A percentile compares a stretch with the other conserved stretches of the same genome.
phyloP scores from a whole-genome alignment of 148 eudicot genomes.

The Nepenthes mirabilis region DNA sequence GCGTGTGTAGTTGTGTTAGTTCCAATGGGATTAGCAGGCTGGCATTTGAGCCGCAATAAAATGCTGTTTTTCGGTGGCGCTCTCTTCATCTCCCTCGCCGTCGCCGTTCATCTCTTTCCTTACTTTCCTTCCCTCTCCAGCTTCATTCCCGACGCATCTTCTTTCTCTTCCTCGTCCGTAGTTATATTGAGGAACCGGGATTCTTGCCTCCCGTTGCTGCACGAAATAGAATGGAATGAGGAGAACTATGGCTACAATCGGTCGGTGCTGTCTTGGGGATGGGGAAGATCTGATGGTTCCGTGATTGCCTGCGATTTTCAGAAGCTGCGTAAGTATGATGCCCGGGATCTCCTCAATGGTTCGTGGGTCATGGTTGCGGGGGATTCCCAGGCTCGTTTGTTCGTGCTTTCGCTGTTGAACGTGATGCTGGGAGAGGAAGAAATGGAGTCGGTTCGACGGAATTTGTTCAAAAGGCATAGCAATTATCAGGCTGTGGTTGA shows the following conservation, averaged over 20 bases:
- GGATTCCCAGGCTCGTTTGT: constrained; percentile 63
- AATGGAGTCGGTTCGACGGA: constrained; percentile 32
- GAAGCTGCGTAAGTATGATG: constrained; percentile 41
- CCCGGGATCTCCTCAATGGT: constrained; percentile 64
- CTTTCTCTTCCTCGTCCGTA: constrained; percentile 13
- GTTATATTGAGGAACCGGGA: constrained; percentile 24
- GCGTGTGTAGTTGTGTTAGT: constrained; percentile 75
- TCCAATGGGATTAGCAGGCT: constrained; percentile 94
- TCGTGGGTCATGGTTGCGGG: constrained; percentile 87
- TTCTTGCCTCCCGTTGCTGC: constrained; percentile 48
- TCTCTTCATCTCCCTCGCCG: constrained; percentile 76
- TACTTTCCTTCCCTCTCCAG: constrained; percentile 52
- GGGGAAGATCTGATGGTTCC: constrained; percentile 29
- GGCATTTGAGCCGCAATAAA: constrained; percentile 89
- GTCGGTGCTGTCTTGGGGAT: constrained; percentile 39
- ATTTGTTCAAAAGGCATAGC: constrained; percentile 84
- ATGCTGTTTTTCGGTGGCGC: constrained; percentile 87
- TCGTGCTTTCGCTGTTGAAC: constrained; percentile 51
- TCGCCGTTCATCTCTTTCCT: constrained; percentile 84
- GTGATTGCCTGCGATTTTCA: constrained; percentile 62
- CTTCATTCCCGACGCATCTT: constrained; percentile 14
- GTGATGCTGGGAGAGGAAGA: constrained; percentile 46
- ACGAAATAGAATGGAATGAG: constrained; percentile 25
- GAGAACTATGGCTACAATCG: constrained; percentile 3
- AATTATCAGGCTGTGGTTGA: constrained; percentile 62